Evolutionary conservation across 805 yeast species (phyloP).

Genomic region (Torulaspora maleeae): DNA sequence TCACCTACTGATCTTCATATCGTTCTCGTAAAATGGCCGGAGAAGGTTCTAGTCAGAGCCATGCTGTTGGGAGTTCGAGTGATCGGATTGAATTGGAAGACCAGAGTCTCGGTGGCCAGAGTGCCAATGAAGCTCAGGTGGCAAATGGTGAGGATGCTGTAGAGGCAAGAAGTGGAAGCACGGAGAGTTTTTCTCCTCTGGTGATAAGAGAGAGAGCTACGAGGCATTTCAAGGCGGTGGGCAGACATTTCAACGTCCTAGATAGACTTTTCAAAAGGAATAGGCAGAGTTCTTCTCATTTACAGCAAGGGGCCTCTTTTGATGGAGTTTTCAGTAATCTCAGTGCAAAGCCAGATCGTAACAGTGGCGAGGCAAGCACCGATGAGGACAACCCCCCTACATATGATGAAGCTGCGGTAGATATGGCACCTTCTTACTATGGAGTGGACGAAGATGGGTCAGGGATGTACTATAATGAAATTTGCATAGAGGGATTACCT

Average conservation of each 20-base stretch:
- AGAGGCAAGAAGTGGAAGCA: constrained; percentile 4
- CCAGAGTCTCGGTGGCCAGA: not conserved
- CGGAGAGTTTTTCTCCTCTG: constrained; percentile 11
- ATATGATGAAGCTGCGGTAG: constrained; percentile 93
- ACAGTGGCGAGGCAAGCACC: constrained; percentile 16
- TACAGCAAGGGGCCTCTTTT: constrained; percentile 28
- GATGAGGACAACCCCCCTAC: constrained; percentile 66
- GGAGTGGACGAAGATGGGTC: constrained; percentile 73
- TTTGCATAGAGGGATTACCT: constrained; percentile 91
- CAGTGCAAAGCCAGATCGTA: constrained; percentile 78
- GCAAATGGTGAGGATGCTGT: constrained; percentile 1
- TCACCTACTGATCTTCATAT: not conserved
- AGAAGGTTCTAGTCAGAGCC: constrained; percentile 8
- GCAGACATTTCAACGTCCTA: constrained; percentile 39
- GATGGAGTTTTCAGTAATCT: constrained; percentile 95
- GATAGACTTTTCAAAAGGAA: constrained; percentile 36
- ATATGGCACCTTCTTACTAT: constrained; percentile 95
- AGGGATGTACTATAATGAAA: constrained; percentile 66
- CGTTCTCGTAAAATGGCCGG: constrained; percentile 6
- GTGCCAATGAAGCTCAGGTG: not conserved
- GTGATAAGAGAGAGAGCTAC: constrained; percentile 20
- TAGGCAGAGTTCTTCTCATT: constrained; percentile 13
- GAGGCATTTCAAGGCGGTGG: constrained; percentile 27
- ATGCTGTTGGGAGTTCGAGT: constrained; percentile 13
- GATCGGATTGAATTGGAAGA: constrained; percentile 5